These are phyloP conservation scores for Borealophlyctis nickersoniae DNA, from an alignment of 192 early-diverging fungal genomes.

Conservation along the genomic window DNA sequence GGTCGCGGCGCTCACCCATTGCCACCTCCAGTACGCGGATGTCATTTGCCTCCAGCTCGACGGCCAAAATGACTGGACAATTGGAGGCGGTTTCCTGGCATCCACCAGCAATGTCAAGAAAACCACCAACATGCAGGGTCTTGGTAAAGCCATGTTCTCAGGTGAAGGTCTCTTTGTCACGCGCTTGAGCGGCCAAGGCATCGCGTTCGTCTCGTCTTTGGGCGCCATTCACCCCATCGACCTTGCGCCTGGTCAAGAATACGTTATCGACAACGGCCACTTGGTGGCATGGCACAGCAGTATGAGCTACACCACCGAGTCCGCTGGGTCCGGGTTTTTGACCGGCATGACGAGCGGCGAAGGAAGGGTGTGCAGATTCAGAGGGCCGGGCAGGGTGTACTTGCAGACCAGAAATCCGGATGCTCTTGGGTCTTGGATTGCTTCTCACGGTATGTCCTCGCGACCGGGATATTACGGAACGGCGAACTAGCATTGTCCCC, in stretches of 20 bases:
- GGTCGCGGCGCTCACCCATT: neutral
- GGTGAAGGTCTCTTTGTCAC: constrained; percentile 22
- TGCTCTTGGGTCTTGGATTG: neutral
- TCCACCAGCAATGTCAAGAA: constrained; percentile 10
- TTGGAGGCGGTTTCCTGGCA: constrained; percentile 6
- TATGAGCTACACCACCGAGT: neutral
- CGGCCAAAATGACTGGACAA: constrained; percentile 10
- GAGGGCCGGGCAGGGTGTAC: neutral
- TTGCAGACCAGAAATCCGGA: neutral
- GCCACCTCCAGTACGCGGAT: constrained; percentile 9
- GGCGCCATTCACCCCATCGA: constrained; percentile 22
- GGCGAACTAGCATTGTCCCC: no score
- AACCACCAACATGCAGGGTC: constrained; percentile 7
- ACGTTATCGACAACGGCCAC: constrained; percentile 19
- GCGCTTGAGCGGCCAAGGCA: constrained; percentile 7
- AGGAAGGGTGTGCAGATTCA: neutral
- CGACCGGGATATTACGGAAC: no score
- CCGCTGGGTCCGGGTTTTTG: neutral
- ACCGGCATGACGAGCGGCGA: neutral
- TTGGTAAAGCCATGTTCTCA: constrained; percentile 12
- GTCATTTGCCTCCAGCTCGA: constrained; percentile 11
- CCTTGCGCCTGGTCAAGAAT: constrained; percentile 18
- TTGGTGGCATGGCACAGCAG: constrained; percentile 2
- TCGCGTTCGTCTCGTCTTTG: constrained; percentile 7
- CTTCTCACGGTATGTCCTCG: no score